Conservation (phyloP, 805 yeast species). For the Clavispora vitiphila region DNA sequence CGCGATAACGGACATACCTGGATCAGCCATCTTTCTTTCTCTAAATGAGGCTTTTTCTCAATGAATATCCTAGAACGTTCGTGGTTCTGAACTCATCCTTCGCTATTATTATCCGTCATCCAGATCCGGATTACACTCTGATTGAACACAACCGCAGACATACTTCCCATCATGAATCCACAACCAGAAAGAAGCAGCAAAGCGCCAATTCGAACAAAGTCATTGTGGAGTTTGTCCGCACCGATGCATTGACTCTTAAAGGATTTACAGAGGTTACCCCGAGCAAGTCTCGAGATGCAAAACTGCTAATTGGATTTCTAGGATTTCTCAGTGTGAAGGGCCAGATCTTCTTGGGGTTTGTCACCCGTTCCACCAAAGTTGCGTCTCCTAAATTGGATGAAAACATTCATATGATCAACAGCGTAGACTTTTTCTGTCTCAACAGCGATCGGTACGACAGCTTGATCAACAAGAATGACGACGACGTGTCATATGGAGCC, state of each 20-base stretch:
- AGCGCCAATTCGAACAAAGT: conserved; percentile 21
- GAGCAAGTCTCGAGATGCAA: conserved; percentile 15
- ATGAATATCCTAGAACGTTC: conserved; percentile 63
- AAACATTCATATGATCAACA: conserved; percentile 47
- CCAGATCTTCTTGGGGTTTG: conserved; percentile 51
- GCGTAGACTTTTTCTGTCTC: conserved; percentile 62
- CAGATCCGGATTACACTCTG: conserved; percentile 25
- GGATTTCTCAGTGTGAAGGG: conserved; percentile 58
- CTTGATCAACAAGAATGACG: conserved; percentile 15
- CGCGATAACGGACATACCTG: not conserved
- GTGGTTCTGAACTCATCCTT: conserved; percentile 56
- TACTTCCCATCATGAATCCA: conserved; percentile 11
- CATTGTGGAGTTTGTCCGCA: conserved; percentile 50
- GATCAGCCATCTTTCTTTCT: not conserved
- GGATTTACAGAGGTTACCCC: conserved; percentile 43
- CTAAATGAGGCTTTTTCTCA: conserved; percentile 57
- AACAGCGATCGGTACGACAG: conserved; percentile 52
- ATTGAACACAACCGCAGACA: conserved; percentile 15
- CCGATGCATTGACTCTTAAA: conserved; percentile 31
- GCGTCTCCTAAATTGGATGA: conserved; percentile 59
- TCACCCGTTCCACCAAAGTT: conserved; percentile 49
- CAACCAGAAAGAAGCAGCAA: conserved; percentile 16
- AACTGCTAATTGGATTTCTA: conserved; percentile 48
- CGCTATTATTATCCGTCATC: conserved; percentile 57
- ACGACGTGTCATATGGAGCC: conserved; percentile 8